Evolutionary conservation across 305 asterid species (phyloP).

Genomic region (Nicotiana rustica): DNA sequence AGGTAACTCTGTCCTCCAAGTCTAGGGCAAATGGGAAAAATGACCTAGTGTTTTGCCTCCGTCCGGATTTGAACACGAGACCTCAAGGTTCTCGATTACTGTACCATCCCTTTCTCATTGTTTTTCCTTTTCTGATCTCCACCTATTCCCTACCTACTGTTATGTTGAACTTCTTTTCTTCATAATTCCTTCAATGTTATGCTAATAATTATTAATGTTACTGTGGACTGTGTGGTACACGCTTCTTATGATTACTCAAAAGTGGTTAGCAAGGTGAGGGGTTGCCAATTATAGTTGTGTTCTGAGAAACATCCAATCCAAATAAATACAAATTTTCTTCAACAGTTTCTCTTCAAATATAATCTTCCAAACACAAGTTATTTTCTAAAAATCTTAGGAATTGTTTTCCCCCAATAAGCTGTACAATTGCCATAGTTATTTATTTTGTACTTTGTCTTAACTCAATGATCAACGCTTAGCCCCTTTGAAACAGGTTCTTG

Average conservation of each 20-base stretch:
- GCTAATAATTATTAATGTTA: background rate
- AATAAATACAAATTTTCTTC: background rate
- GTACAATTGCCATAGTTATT: background rate
- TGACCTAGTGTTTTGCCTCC: too few species aligned
- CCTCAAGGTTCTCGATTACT: background rate
- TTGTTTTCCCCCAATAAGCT: background rate
- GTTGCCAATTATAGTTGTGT: background rate
- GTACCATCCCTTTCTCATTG: background rate
- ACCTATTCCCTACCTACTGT: background rate
- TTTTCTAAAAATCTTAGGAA: background rate
- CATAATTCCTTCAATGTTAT: background rate
- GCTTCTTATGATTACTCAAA: background rate
- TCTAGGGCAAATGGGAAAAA: too few species aligned
- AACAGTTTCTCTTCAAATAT: background rate
- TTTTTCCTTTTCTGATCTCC: background rate
- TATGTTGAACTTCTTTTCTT: background rate
- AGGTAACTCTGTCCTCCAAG: too few species aligned
- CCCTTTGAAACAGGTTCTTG: constrained; percentile 10
- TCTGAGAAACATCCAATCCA: background rate
- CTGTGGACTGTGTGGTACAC: background rate
- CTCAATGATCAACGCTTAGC: background rate
- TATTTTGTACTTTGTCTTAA: background rate
- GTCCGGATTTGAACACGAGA: too few species aligned
- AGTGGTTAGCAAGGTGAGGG: constrained; percentile 11
- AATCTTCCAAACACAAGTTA: background rate